These are phyloP conservation scores for Neoboletus subvelutipes DNA, from an alignment of 768 basidiomycete species.

Conservation along the genomic window DNA sequence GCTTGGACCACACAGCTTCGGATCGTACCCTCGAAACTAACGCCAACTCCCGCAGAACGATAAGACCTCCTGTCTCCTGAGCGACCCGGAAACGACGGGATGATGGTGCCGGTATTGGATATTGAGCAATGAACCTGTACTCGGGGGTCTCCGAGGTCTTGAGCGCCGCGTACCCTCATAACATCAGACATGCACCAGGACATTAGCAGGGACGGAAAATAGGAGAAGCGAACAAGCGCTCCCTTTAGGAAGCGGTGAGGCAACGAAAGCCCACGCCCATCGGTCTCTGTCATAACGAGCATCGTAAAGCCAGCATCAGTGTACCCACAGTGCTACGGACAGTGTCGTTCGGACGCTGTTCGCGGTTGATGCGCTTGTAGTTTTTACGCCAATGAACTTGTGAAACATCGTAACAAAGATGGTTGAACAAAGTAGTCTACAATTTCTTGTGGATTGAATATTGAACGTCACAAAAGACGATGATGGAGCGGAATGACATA, in stretches of 20 bases:
- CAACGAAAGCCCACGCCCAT: background rate
- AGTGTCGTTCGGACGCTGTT: background rate
- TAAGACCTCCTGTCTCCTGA: too few species aligned
- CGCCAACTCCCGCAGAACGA: background rate
- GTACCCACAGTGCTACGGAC: background rate
- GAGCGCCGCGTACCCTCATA: too few species aligned
- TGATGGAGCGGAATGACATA: slow-evolving; percentile 2
- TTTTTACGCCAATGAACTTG: background rate
- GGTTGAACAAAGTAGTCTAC: slow-evolving; percentile 6
- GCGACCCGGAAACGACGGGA: background rate
- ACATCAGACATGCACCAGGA: too few species aligned
- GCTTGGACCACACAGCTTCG: too few species aligned
- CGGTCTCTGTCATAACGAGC: background rate
- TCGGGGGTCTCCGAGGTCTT: background rate
- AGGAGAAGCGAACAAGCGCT: background rate
- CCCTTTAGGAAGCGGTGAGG: too few species aligned
- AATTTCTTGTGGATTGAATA: background rate
- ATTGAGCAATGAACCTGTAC: background rate
- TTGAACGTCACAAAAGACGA: background rate
- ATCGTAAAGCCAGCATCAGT: background rate
- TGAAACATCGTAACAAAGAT: slow-evolving; percentile 2
- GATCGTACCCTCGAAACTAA: background rate
- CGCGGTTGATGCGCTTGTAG: background rate
- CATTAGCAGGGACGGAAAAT: background rate
- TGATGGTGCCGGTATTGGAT: background rate